Evolutionary conservation across 805 yeast species (phyloP).

Genomic region (Barnettozyma botsteinii): DNA sequence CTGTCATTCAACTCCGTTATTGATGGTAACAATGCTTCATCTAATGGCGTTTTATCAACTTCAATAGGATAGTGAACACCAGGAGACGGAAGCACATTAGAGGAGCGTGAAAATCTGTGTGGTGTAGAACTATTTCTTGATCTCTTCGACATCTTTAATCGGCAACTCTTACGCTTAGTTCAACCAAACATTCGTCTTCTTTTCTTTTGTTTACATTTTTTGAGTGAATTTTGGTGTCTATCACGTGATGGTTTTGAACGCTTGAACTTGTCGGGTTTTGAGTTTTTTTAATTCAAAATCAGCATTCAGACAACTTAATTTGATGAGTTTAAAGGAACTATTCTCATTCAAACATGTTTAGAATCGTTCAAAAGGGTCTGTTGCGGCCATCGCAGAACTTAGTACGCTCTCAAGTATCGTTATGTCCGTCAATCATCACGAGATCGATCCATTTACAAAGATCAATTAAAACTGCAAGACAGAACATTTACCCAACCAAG

Average conservation of each 20-base stretch:
- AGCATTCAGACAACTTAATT: too few species aligned
- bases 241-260: too few species aligned
- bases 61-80: conserved; percentile 40
- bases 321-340: too few species aligned
- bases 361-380: not conserved
- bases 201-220: not conserved
- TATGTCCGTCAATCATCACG: not conserved
- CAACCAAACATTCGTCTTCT: too few species aligned
- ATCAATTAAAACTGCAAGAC: not conserved
- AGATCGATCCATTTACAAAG: not conserved
- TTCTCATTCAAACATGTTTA: not conserved
- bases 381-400: not conserved
- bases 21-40: conserved; percentile 33
- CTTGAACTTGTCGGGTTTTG: too few species aligned
- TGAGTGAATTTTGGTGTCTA: too few species aligned
- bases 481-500: not conserved
- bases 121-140: conserved; percentile 28
- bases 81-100: conserved; percentile 35
- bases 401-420: not conserved
- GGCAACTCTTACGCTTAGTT: too few species aligned
- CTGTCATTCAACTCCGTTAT: conserved; percentile 44
- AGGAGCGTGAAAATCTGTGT: conserved; percentile 35
- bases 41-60: conserved; percentile 36
- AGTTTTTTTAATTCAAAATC: too few species aligned
- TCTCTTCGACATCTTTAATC: conserved; percentile 15